phyloP scores from a whole-genome alignment of 129 eudicot species.

The Logfia minima region DNA sequence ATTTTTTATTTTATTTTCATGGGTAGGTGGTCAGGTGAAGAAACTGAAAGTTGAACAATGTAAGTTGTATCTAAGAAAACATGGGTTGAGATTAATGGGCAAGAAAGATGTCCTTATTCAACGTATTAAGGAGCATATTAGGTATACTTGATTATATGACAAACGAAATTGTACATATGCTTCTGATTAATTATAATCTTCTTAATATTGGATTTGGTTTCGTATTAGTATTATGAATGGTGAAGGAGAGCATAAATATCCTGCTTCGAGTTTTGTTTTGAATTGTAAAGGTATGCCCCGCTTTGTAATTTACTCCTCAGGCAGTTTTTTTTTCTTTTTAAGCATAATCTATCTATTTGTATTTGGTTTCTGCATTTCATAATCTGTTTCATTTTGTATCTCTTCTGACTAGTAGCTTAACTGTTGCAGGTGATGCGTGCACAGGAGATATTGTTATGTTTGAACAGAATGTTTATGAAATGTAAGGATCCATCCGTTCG shows the following conservation, averaged over 20 bases:
- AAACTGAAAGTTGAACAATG: constrained; percentile 83
- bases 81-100: constrained; percentile 76
- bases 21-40: constrained; percentile 59
- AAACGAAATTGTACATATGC: not conserved
- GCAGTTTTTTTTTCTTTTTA: not conserved
- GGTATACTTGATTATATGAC: constrained; percentile 34
- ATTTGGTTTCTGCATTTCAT: not conserved
- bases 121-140: constrained; percentile 77
- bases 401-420: constrained; percentile 1
- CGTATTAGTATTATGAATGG: constrained; percentile 56
- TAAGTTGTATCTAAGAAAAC: constrained; percentile 75
- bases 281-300: constrained; percentile 67
- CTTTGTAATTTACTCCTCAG: not conserved
- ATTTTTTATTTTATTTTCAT: not conserved
- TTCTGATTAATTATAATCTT: not conserved
- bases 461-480: constrained; percentile 91
- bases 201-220: no score
- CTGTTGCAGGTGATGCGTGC: constrained; percentile 88
- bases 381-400: not conserved
- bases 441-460: constrained; percentile 85
- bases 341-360: not conserved
- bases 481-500: constrained; percentile 41
- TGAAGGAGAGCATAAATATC: constrained; percentile 77
- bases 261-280: constrained; percentile 69
- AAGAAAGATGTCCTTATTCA: constrained; percentile 60